Percentiles rank a stretch among this genome's conserved stretches.
These are phyloP conservation scores for Alternaria gansuensis DNA, from an alignment of 2,329 filamentous ascomycete genomes.

Conservation along the genomic window DNA sequence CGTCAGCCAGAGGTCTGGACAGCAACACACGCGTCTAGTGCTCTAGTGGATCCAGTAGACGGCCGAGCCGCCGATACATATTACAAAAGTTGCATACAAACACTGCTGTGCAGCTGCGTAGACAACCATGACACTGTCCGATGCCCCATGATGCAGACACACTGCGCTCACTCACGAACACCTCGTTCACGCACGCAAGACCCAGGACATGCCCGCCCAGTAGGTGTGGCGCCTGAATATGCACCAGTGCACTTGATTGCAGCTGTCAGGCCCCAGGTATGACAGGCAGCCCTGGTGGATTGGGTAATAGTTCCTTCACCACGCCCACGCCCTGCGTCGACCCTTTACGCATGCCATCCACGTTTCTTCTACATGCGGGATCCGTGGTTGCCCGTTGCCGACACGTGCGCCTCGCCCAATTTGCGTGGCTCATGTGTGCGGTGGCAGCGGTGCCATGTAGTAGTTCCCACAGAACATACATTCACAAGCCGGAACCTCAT, in stretches of 20 bases:
- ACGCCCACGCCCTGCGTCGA: neutral
- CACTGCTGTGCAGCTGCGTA: neutral
- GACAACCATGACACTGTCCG: neutral
- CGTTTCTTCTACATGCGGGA: neutral
- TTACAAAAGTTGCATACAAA: no score
- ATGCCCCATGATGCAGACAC: conserved; percentile 8
- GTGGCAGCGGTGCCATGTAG: conserved; percentile 1
- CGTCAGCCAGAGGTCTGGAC: conserved; percentile 35
- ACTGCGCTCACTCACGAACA: neutral
- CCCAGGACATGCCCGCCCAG: neutral
- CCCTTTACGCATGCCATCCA: conserved; percentile 2
- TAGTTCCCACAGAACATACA: conserved; percentile 14
- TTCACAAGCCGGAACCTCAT: conserved; percentile 3
- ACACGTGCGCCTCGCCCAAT: conserved; percentile 6
- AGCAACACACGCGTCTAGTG: conserved; percentile 30
- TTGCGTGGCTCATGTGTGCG: conserved; percentile 4
- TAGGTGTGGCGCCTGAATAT: neutral
- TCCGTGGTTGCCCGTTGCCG: neutral
- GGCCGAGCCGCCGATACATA: conserved; percentile 1
- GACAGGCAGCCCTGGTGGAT: no score
- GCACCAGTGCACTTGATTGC: neutral
- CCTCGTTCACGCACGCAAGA: neutral
- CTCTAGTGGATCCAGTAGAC: conserved; percentile 4
- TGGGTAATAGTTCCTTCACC: neutral
- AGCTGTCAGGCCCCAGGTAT: no score